Base-by-base conservation (phyloP, 257 asterid species). In the Ehretia macrophylla region DNA sequence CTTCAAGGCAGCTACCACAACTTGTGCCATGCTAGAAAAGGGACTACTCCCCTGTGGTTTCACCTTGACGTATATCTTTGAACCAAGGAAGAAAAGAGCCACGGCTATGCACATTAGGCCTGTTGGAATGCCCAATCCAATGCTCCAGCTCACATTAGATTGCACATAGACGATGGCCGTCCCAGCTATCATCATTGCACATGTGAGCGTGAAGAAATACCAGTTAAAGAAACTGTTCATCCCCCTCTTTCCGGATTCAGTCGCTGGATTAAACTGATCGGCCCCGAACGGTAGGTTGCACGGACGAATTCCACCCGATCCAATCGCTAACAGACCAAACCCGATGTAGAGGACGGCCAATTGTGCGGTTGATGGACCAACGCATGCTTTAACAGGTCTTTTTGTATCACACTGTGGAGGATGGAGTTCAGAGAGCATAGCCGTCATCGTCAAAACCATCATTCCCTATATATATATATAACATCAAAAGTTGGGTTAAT, bases 271-370 rank as follows among this genome's bases (percentile, higher is more conserved):
- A 51, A 76, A 76, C 27, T 76, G 81, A 54, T 76, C 77, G 1
- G 81, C 81, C 1, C 77, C 81, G 10, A 75, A 75, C 8, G 81
- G 72, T 8, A 75, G 55, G 20, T 76, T 76, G 51, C 81, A 76
- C 9, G 78, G 81, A 44, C 81, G 59, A 13, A 72, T 71, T 8
- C 81, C 81, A 52, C 78, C 57, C 8, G 81, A 60, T 40, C 81
- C 81, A 2, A 56, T 45, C 39, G 60, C 68, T 21, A 76, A 60
- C 4, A 76, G 38, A 10, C 19, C 61, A 40, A 76, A 76, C 17
- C 67, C 56, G 12, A 35, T n/a, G 8, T 63, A 17, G 17, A 72
- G 48, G 45, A 71, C 72, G 5, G 68, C 62, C 54, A 65, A 44
- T 65, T 76, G 81, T 50, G 64, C 50, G 10, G 75, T 18, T 16